Evolutionary conservation across 1,139 yeast species (phyloP).

Genomic region (Candida tetrigidarum): DNA sequence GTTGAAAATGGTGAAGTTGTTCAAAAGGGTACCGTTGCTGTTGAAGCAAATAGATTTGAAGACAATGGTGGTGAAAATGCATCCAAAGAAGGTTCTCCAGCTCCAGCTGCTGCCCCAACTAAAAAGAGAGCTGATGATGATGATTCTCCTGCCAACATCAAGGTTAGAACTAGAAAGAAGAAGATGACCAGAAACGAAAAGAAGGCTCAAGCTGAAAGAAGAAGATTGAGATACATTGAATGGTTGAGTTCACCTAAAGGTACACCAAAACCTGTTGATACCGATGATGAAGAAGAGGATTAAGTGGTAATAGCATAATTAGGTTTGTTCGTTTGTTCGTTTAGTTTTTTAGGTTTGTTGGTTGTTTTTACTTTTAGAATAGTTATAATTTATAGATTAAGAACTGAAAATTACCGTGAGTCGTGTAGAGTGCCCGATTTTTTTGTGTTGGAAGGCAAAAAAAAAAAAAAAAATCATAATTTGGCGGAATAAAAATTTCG

Average conservation of each 20-base stretch:
- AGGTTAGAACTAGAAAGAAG: conserved; percentile 90
- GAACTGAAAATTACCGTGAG: background rate
- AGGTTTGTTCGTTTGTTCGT: too few relatives aligned
- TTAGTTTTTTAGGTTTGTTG: background rate
- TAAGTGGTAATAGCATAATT: too few relatives aligned
- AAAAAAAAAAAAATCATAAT: background rate
- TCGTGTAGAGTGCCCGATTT: conserved; percentile 2
- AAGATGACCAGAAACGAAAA: conserved; percentile 96
- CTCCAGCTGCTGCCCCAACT: conserved; percentile 32
- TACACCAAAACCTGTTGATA: conserved; percentile 90
- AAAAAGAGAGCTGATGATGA: conserved; percentile 64
- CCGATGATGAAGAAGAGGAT: conserved; percentile 81
- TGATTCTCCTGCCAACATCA: conserved; percentile 95
- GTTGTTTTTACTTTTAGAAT: too few relatives aligned
- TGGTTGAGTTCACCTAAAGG: conserved; percentile 98
- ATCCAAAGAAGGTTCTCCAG: conserved; percentile 24
- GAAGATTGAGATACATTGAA: conserved; percentile 90
- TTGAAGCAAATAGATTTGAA: conserved; percentile 80
- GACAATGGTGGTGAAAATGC: conserved; percentile 54
- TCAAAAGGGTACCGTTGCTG: conserved; percentile 77
- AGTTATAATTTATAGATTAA: too few relatives aligned
- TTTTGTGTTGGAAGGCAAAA: conserved; percentile 3
- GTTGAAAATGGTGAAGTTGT: conserved; percentile 91
- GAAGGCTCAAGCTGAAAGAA: conserved; percentile 89
- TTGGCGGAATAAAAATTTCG: background rate